These are phyloP conservation scores for Laguncularia racemosa DNA, from an alignment of 345 rosid species.

Conservation along the genomic window DNA sequence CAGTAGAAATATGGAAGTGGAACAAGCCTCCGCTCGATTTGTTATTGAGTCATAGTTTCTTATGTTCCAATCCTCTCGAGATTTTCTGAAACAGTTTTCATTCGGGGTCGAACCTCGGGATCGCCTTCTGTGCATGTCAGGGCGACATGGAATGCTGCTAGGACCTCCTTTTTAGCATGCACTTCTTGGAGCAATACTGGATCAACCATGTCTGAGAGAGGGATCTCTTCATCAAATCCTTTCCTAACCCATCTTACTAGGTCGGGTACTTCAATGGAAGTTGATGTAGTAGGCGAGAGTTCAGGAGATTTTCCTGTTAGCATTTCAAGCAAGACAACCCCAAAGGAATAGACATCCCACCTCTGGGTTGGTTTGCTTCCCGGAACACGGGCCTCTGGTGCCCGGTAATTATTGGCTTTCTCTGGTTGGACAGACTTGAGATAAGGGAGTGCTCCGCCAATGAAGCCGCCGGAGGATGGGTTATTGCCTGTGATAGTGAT, in stretches of 20 bases:
- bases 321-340: slow-evolving; percentile 73
- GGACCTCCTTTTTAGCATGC: slow-evolving; percentile 84
- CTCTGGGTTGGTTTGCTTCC: slow-evolving; percentile 62
- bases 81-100: slow-evolving; percentile 86
- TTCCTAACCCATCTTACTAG: slow-evolving; percentile 87
- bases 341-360: slow-evolving; percentile 87
- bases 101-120: slow-evolving; percentile 82
- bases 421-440: slow-evolving; percentile 51
- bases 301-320: slow-evolving; percentile 92
- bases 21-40: too few relatives aligned
- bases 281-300: slow-evolving; percentile 58
- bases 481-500: slow-evolving; percentile 64
- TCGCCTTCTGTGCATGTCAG: slow-evolving; percentile 82
- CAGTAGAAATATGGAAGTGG: too few relatives aligned
- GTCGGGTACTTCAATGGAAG: slow-evolving; percentile 65
- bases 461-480: slow-evolving; percentile 63
- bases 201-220: slow-evolving; percentile 89
- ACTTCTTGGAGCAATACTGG: slow-evolving; percentile 81
- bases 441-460: slow-evolving; percentile 80
- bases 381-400: slow-evolving; percentile 78
- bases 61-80: slow-evolving; percentile 63
- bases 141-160: slow-evolving; percentile 82
- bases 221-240: slow-evolving; percentile 83
- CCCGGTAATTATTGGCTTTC: slow-evolving; percentile 53
- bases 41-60: not conserved